phyloP scores from a whole-genome alignment of 805 yeast species.

The Wickerhamomyces canadensis region DNA sequence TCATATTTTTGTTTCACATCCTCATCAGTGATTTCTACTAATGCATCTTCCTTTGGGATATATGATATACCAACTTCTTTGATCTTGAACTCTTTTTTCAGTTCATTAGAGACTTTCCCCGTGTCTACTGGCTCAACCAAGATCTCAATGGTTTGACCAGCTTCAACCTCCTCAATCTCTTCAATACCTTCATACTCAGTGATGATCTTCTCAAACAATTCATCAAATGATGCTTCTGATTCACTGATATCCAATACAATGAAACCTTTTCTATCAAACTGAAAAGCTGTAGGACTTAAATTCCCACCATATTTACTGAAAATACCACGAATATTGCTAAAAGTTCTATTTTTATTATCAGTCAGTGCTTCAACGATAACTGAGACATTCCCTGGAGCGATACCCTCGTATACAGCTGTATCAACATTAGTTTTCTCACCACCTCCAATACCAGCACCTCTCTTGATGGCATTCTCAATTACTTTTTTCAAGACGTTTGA shows the following conservation, averaged over 20 bases:
- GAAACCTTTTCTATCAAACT: conserved; percentile 76
- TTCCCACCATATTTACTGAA: conserved; percentile 66
- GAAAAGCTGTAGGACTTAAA: conserved; percentile 70
- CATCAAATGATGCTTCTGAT: conserved; percentile 44
- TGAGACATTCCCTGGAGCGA: conserved; percentile 91
- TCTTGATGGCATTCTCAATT: conserved; percentile 79
- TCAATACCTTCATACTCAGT: conserved; percentile 70
- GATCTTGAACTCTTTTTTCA: conserved; percentile 51
- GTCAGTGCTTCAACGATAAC: conserved; percentile 82
- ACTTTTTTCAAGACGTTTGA: conserved; percentile 77
- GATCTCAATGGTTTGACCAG: conserved; percentile 34
- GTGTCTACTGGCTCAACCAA: conserved; percentile 62
- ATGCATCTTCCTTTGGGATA: conserved; percentile 55
- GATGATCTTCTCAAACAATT: conserved; percentile 64
- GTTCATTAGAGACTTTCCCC: conserved; percentile 50
- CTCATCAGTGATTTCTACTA: conserved; percentile 46
- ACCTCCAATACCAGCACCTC: conserved; percentile 68
- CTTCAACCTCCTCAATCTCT: conserved; percentile 54
- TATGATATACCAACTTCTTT: conserved; percentile 70
- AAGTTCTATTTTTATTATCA: conserved; percentile 80
- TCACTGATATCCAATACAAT: conserved; percentile 42
- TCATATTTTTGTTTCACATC: conserved; percentile 47
- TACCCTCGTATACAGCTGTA: conserved; percentile 72
- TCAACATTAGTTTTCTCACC: conserved; percentile 42
- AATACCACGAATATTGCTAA: conserved; percentile 68